Percentiles rank a stretch among this genome's conserved stretches.
These are phyloP conservation scores for Metschnikowia cerradonensis DNA, from an alignment of 805 yeast genomes.

Conservation along the genomic window DNA sequence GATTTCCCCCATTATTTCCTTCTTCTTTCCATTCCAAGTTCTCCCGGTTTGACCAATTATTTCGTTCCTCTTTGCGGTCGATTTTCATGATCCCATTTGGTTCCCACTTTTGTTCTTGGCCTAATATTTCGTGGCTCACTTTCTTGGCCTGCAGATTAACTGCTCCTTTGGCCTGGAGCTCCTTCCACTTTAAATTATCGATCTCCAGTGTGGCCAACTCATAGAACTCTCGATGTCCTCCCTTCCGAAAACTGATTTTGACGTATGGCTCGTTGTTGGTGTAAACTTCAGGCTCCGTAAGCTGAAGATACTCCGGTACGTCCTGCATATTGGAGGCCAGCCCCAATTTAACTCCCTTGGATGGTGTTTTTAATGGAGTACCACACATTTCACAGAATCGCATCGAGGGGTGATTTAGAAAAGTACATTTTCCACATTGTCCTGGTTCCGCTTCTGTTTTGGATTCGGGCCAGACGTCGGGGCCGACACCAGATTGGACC, in stretches of 20 bases:
- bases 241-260: slow-evolving; percentile 71
- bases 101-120: no score
- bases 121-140: slow-evolving; percentile 10
- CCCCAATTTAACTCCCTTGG: neutral
- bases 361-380: slow-evolving; percentile 22
- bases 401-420: slow-evolving; percentile 77
- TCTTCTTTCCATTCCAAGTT: no score
- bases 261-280: slow-evolving; percentile 37
- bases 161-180: slow-evolving; percentile 27
- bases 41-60: no score
- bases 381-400: slow-evolving; percentile 87
- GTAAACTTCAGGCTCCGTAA: slow-evolving; percentile 34
- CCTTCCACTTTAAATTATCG: slow-evolving; percentile 51
- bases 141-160: slow-evolving; percentile 18
- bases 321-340: neutral
- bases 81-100: no score
- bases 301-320: slow-evolving; percentile 18
- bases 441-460: slow-evolving; percentile 13
- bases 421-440: slow-evolving; percentile 63
- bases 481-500: neutral
- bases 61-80: no score
- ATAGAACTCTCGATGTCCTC: slow-evolving; percentile 57
- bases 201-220: slow-evolving; percentile 39
- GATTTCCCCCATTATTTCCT: no score
- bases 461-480: no score